Percentiles rank a stretch among this genome's conserved stretches.
Conservation (phyloP, 352 stramenopile genomes). For the Pythium aristosporum region DNA sequence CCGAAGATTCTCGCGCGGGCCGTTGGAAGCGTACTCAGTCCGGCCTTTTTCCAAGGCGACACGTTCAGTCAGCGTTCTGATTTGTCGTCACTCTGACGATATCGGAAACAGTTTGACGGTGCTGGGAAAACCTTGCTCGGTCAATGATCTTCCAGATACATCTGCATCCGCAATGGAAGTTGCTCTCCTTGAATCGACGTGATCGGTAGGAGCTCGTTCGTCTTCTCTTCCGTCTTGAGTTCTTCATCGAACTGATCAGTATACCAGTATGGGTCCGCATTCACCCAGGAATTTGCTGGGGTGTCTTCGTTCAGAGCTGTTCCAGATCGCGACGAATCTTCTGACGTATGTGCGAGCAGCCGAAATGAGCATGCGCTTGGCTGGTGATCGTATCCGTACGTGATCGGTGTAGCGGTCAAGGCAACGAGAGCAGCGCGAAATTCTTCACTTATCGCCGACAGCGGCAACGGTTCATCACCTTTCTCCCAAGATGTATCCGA, state of each 20-base stretch:
- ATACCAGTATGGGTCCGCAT: slow-evolving; percentile 58
- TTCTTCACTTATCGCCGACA: slow-evolving; percentile 56
- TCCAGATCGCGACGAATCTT: slow-evolving; percentile 37
- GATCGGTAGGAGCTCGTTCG: slow-evolving; percentile 39
- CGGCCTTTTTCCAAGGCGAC: slow-evolving; percentile 11
- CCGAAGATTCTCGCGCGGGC: neutral
- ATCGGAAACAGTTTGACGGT: neutral
- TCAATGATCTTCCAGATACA: slow-evolving; percentile 53
- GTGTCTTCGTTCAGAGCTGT: slow-evolving; percentile 41
- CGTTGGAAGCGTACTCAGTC: slow-evolving; percentile 6
- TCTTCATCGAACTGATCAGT: slow-evolving; percentile 23
- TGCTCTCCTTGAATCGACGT: slow-evolving; percentile 38
- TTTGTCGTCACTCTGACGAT: neutral
- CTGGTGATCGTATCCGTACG: neutral
- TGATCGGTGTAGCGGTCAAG: slow-evolving; percentile 39
- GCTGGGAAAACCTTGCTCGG: neutral
- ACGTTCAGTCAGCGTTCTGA: neutral
- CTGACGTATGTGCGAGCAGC: slow-evolving; percentile 59
- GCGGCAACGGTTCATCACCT: slow-evolving; percentile 32
- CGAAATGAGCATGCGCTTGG: slow-evolving; percentile 48
- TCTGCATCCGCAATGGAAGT: slow-evolving; percentile 51
- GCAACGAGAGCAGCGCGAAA: slow-evolving; percentile 63
- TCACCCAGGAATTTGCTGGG: slow-evolving; percentile 64
- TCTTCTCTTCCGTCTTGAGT: slow-evolving; percentile 15
- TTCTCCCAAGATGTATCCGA: slow-evolving; percentile 19